Conservation (phyloP, 2,329 filamentous ascomycete species). For the Rutstroemia sp. region DNA sequence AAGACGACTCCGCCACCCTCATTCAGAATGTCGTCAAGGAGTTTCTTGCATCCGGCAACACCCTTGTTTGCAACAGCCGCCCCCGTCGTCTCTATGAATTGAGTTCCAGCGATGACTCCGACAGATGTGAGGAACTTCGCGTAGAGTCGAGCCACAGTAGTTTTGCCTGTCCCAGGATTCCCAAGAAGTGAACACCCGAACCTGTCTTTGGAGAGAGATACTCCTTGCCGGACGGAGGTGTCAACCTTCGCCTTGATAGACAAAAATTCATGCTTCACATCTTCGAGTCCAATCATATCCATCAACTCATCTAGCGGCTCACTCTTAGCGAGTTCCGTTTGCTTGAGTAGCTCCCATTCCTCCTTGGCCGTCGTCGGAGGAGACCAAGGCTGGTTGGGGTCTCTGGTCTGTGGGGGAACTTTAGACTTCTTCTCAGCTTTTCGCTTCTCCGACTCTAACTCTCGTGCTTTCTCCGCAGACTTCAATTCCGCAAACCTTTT, state of each 20-base stretch:
- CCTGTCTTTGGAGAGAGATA: constrained; percentile 48
- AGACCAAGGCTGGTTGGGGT: not conserved
- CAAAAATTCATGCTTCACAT: constrained; percentile 58
- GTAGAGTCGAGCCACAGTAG: constrained; percentile 66
- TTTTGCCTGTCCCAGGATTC: constrained; percentile 69
- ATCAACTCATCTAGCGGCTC: constrained; percentile 55
- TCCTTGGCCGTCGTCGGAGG: constrained; percentile 28
- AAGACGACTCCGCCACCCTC: constrained; percentile 64
- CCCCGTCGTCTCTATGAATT: constrained; percentile 61
- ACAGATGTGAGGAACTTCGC: constrained; percentile 56
- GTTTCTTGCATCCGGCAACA: constrained; percentile 46
- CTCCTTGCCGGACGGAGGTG: constrained; percentile 46
- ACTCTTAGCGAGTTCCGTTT: constrained; percentile 42
- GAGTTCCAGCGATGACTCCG: constrained; percentile 51
- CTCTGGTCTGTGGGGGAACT: not conserved
- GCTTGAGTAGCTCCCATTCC: constrained; percentile 59
- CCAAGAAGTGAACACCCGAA: constrained; percentile 58
- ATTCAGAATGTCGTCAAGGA: constrained; percentile 51
- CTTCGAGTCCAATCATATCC: constrained; percentile 63
- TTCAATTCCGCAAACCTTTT: constrained; percentile 8
- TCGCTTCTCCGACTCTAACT: too few species aligned
- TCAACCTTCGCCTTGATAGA: constrained; percentile 57
- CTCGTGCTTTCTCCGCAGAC: not conserved
- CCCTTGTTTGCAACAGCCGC: constrained; percentile 57
- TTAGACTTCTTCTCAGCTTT: too few species aligned